Evolutionary conservation across 2,329 filamentous ascomycete genomes (phyloP).

Genomic region (Daldinia eschscholtzii): DNA sequence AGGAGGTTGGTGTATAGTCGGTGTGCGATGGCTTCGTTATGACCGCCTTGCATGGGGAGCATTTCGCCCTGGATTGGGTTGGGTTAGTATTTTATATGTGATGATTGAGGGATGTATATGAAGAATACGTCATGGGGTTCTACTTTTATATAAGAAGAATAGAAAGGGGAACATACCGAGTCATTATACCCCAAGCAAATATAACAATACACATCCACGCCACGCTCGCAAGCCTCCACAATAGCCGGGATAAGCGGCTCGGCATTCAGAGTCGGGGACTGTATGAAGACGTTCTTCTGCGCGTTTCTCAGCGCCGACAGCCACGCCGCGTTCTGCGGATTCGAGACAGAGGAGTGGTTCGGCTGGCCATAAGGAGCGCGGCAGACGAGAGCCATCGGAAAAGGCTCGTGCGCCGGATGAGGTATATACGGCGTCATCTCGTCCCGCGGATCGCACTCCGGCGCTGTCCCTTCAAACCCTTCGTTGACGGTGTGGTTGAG

Average conservation of each 20-base stretch:
- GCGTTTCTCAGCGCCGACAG: constrained; percentile 77
- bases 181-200: constrained; percentile 86
- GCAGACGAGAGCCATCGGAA: constrained; percentile 80
- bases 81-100: not conserved
- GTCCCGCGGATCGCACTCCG: constrained; percentile 64
- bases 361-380: constrained; percentile 75
- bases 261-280: constrained; percentile 82
- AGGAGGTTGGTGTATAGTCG: constrained; percentile 70
- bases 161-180: constrained; percentile 56
- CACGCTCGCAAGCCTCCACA: constrained; percentile 72
- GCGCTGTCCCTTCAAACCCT: constrained; percentile 64
- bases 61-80: constrained; percentile 70
- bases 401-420: constrained; percentile 64
- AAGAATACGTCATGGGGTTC: not conserved
- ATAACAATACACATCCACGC: constrained; percentile 76
- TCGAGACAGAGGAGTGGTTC: constrained; percentile 70
- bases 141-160: not conserved
- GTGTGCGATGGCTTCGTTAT: constrained; percentile 77
- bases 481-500: constrained; percentile 72
- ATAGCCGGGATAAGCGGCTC: constrained; percentile 74
- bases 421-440: constrained; percentile 77
- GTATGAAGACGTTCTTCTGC: constrained; percentile 75
- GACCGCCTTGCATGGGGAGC: constrained; percentile 80
- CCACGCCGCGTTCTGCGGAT: constrained; percentile 83
- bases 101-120: not conserved